Conservation (phyloP, 345 rosid genomes). For the Litchi chinensis region DNA sequence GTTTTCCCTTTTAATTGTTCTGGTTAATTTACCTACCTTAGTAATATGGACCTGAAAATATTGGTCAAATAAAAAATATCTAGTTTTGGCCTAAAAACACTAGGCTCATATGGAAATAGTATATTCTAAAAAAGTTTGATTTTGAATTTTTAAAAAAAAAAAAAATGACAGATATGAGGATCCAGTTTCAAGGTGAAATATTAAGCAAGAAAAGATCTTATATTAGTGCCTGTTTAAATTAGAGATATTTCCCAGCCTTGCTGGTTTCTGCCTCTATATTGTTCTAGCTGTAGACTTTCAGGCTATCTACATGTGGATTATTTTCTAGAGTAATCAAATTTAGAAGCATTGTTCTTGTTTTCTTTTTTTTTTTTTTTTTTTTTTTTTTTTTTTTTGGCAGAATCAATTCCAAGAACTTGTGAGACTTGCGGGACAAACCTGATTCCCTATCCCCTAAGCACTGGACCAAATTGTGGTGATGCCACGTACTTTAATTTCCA, state of each 20-base stretch:
- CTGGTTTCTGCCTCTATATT: neutral
- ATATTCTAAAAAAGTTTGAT: neutral
- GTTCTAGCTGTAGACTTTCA: neutral
- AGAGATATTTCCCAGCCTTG: neutral
- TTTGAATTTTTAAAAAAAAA: neutral
- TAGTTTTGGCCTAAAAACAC: too few relatives aligned
- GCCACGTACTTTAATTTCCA: constrained; percentile 49
- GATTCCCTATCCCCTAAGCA: constrained; percentile 70
- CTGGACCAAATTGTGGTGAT: constrained; percentile 60
- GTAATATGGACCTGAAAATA: neutral
- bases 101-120: neutral
- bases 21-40: neutral
- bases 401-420: constrained; percentile 45
- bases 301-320: neutral
- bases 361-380: constrained; percentile 11
- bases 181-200: neutral
- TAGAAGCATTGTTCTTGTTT: neutral
- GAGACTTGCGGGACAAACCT: constrained; percentile 48
- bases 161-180: neutral
- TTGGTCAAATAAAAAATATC: neutral
- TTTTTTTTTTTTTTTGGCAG: constrained; percentile 37
- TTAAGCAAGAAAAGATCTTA: too few relatives aligned
- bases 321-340: neutral
- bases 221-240: too few relatives aligned
- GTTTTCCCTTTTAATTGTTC: neutral